Conservation (phyloP, 768 basidiomycete genomes). For the Terana coerulea region DNA sequence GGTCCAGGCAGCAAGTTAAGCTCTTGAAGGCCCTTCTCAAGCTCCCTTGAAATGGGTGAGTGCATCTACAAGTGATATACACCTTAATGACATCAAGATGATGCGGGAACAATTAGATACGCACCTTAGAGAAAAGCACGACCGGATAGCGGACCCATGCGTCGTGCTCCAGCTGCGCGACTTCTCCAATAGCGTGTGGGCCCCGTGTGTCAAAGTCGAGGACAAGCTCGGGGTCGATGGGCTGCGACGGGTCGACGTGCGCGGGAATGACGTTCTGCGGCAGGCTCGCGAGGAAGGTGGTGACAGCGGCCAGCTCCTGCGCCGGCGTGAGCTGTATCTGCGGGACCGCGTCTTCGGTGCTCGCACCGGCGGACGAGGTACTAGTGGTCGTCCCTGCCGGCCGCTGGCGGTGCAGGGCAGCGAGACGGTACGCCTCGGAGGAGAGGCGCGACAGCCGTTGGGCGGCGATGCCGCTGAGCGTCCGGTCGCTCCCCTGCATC, state of each 20-base stretch:
- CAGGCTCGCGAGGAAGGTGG: conserved; percentile 32
- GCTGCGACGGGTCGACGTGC: conserved; percentile 53
- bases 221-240: conserved; percentile 78
- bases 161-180: conserved; percentile 54
- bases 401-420: conserved; percentile 5
- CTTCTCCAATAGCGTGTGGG: conserved; percentile 55
- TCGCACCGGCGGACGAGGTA: neutral
- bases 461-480: conserved; percentile 22
- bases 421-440: conserved; percentile 28
- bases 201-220: conserved; percentile 81
- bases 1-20: conserved; percentile 61
- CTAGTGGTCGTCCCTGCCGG: conserved; percentile 5
- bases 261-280: conserved; percentile 50
- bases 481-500: conserved; percentile 18
- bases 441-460: conserved; percentile 29
- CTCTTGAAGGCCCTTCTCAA: conserved; percentile 53
- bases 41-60: conserved; percentile 62
- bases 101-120: conserved; percentile 1
- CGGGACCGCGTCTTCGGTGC: conserved; percentile 20
- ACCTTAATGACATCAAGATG: conserved; percentile 3
- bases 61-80: conserved; percentile 58
- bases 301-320: conserved; percentile 73
- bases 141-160: conserved; percentile 75
- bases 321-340: conserved; percentile 44
- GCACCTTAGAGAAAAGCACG: conserved; percentile 70